Evolutionary conservation across 192 early-diverging fungal genomes (phyloP).

Genomic region (Cladochytrium replicatum): DNA sequence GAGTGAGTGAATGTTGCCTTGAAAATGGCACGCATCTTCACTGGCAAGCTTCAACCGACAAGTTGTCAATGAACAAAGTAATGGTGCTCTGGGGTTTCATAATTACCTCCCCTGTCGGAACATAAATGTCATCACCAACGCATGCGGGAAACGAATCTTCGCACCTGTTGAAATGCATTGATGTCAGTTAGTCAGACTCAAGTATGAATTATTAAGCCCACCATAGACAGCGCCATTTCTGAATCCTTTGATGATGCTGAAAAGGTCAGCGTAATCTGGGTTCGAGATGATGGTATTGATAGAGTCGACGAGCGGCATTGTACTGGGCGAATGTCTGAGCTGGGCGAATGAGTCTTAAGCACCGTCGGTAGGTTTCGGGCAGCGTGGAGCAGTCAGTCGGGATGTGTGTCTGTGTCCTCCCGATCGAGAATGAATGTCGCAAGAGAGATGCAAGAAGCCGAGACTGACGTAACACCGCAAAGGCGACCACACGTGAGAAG

Average conservation of each 20-base stretch:
- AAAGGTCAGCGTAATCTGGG: constrained; percentile 61
- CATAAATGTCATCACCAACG: constrained; percentile 90
- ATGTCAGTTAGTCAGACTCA: neutral
- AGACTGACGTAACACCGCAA: too few relatives aligned
- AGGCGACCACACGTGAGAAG: too few relatives aligned
- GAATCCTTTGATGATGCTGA: constrained; percentile 82
- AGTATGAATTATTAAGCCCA: constrained; percentile 7
- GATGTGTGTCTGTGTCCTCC: too few relatives aligned
- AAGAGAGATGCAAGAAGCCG: too few relatives aligned
- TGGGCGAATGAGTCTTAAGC: too few relatives aligned
- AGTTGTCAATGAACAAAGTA: too few relatives aligned
- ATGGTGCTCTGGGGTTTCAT: neutral
- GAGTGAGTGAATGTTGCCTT: constrained; percentile 84
- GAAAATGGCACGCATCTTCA: constrained; percentile 66
- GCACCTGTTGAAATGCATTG: constrained; percentile 31
- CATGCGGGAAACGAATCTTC: constrained; percentile 92
- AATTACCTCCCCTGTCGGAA: constrained; percentile 77
- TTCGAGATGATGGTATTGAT: too few relatives aligned
- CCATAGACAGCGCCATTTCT: constrained; percentile 95
- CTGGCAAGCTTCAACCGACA: constrained; percentile 48
- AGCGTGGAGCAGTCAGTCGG: too few relatives aligned
- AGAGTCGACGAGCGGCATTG: too few relatives aligned
- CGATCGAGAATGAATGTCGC: too few relatives aligned
- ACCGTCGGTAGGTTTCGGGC: too few relatives aligned
- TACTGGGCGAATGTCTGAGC: too few relatives aligned